These are phyloP conservation scores for Aspergillus affinis DNA, from an alignment of 495 filamentous ascomycete species.

Conservation along the genomic window DNA sequence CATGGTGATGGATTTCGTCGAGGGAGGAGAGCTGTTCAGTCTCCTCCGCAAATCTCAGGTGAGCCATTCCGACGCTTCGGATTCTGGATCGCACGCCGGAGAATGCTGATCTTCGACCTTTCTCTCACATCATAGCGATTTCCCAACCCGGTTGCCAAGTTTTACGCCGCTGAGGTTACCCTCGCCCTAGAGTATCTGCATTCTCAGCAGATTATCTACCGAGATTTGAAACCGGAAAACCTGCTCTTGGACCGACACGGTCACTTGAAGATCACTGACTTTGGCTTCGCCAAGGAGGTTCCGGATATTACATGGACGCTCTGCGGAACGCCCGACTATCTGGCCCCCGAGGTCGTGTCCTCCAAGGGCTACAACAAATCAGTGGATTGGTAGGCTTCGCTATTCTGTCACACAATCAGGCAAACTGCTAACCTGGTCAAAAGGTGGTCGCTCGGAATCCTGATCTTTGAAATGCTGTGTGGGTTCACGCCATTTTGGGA, in stretches of 20 bases:
- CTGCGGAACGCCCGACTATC: constrained; percentile 97
- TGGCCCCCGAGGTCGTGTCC: constrained; percentile 94
- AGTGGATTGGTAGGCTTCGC: constrained; percentile 81
- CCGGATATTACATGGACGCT: constrained; percentile 99
- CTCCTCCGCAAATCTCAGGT: constrained; percentile 95
- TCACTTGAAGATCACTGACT: constrained; percentile 98
- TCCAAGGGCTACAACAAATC: constrained; percentile 99
- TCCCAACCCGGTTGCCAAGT: constrained; percentile 97
- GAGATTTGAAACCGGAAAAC: constrained; percentile 96
- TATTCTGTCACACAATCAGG: neutral
- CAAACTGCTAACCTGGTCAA: neutral
- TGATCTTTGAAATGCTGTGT: constrained; percentile 99
- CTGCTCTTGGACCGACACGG: constrained; percentile 92
- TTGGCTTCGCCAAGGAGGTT: constrained; percentile 97
- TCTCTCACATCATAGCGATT: constrained; percentile 67
- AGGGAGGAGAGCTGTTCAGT: constrained; percentile 96
- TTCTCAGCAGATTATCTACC: constrained; percentile 91
- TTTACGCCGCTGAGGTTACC: constrained; percentile 97
- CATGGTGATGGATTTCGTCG: constrained; percentile 99
- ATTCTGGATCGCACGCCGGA: neutral
- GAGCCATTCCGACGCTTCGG: constrained; percentile 34
- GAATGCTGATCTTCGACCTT: constrained; percentile 3
- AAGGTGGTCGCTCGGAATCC: constrained; percentile 97
- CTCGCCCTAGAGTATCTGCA: constrained; percentile 96
- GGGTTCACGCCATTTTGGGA: constrained; percentile 99